Conservation (phyloP, 2,329 filamentous ascomycete species). For the Pestalotiopsis sp. region DNA sequence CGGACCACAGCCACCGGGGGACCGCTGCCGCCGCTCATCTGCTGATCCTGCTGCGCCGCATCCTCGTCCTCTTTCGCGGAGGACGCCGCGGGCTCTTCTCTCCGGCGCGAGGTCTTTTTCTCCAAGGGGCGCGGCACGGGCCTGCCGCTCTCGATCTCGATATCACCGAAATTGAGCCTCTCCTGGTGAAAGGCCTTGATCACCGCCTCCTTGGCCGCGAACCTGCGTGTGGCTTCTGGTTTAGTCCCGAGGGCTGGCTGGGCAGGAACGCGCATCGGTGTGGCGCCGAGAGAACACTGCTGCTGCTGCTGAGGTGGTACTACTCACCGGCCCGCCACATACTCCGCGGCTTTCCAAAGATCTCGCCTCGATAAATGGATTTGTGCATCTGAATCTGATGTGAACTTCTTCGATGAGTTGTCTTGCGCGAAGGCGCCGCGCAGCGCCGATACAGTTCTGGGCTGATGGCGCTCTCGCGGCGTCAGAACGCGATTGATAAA, state of each 20-base stretch:
- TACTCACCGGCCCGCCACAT: conserved; percentile 47
- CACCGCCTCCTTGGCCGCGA: conserved; percentile 75
- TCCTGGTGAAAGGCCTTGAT: conserved; percentile 71
- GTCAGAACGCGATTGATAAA: conserved; percentile 52
- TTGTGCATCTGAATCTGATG: neutral
- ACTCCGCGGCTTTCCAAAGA: conserved; percentile 41
- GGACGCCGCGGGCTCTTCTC: neutral
- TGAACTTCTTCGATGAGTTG: neutral
- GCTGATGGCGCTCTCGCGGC: conserved; percentile 9
- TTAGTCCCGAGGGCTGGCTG: no score
- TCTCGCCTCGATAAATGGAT: neutral
- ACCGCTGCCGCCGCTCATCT: conserved; percentile 31
- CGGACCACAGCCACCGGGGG: conserved; percentile 48
- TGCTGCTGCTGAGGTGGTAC: neutral
- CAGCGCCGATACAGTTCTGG: neutral
- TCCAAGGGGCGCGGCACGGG: neutral
- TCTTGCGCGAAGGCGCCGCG: neutral
- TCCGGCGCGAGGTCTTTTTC: neutral
- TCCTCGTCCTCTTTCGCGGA: no score
- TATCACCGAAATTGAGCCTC: conserved; percentile 62
- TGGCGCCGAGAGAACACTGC: no score
- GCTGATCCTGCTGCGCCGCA: neutral
- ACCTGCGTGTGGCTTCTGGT: conserved; percentile 39
- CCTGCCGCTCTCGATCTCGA: conserved; percentile 42
- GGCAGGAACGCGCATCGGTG: no score